Percentiles rank a stretch among this genome's conserved stretches.
These are phyloP conservation scores for Fraxinus pennsylvanica DNA, from an alignment of 257 asterid species.

Conservation along the genomic window DNA sequence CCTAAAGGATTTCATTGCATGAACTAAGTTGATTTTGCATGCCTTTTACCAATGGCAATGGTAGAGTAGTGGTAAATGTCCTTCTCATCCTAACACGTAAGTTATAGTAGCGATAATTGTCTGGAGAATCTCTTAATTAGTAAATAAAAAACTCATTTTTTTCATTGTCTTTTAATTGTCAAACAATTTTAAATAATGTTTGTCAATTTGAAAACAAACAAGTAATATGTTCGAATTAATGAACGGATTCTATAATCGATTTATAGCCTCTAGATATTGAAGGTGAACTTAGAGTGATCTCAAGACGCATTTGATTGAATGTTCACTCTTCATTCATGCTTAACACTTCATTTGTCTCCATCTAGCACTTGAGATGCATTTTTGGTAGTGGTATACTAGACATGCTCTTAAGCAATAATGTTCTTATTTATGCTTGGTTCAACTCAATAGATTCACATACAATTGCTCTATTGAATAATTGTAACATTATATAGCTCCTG, in stretches of 20 bases:
- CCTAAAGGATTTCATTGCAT: neutral
- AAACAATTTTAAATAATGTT: too few species aligned
- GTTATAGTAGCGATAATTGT: too few species aligned
- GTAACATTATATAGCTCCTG: too few species aligned
- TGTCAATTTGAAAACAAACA: neutral
- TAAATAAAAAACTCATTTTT: too few species aligned
- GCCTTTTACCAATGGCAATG: neutral
- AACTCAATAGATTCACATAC: neutral
- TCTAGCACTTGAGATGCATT: neutral
- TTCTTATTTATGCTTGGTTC: neutral
- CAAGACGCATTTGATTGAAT: too few species aligned
- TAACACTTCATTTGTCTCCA: too few species aligned
- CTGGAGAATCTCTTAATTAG: too few species aligned
- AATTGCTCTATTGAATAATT: too few species aligned
- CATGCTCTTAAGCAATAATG: neutral
- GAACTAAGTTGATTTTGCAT: neutral
- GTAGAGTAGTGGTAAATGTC: neutral
- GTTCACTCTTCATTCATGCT: neutral
- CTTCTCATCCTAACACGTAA: neutral
- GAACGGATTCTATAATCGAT: too few species aligned
- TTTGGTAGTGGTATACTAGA: neutral
- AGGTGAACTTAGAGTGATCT: neutral
- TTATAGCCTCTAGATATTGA: neutral
- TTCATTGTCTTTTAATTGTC: neutral
- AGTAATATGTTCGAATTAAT: neutral